Percentiles rank a stretch among this genome's conserved stretches.
Evolutionary conservation across 495 filamentous ascomycete species (phyloP).

Genomic region (Penicillium antarcticum): DNA sequence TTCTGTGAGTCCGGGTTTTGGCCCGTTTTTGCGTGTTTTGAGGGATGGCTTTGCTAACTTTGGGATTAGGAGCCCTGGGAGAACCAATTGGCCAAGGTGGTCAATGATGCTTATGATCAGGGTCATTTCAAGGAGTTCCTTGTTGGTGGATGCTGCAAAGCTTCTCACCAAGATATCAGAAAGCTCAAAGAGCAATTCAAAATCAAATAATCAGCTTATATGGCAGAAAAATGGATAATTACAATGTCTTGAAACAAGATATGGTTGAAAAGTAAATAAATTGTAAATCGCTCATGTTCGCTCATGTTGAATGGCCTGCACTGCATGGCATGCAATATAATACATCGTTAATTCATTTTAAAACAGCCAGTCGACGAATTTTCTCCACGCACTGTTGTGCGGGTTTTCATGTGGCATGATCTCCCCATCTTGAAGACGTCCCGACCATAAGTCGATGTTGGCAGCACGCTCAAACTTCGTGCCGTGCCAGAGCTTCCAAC

Average conservation of each 20-base stretch:
- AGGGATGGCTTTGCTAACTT: conserved; percentile 5
- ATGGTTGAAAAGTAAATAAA: neutral
- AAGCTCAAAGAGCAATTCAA: conserved; percentile 35
- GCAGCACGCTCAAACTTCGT: conserved; percentile 39
- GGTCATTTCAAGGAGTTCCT: conserved; percentile 48
- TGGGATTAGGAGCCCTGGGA: conserved; percentile 46
- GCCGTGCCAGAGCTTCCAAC: conserved; percentile 57
- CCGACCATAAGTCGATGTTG: conserved; percentile 35
- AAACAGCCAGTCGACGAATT: conserved; percentile 31
- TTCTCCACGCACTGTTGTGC: conserved; percentile 18
- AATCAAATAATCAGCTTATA: neutral
- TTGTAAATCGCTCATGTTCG: conserved; percentile 4
- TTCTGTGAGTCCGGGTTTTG: conserved; percentile 13
- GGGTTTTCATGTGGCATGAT: conserved; percentile 19
- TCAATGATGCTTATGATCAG: conserved; percentile 36
- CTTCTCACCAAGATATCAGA: conserved; percentile 47
- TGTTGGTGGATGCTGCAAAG: conserved; percentile 63
- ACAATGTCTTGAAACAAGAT: neutral
- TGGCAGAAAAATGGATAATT: neutral
- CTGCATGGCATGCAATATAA: conserved; percentile 17
- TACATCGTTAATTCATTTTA: conserved; percentile 10
- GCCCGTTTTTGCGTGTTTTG: neutral
- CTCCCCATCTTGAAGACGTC: conserved; percentile 36
- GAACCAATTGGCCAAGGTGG: conserved; percentile 32
- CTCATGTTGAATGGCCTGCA: conserved; percentile 8